phyloP scores from a whole-genome alignment of 306 rosid species.

The Alnus rubra region DNA sequence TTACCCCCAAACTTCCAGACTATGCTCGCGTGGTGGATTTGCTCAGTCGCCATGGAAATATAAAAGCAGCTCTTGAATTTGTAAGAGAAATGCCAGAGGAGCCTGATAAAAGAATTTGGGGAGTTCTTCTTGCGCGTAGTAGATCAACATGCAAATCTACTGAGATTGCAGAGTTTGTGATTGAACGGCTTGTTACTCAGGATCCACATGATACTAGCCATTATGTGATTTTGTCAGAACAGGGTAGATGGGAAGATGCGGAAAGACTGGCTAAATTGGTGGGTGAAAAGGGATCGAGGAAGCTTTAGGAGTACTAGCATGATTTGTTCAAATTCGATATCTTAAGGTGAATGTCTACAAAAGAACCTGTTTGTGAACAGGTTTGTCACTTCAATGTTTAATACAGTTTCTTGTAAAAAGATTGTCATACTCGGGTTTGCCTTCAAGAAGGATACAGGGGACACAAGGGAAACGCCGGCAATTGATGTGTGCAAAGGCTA shows the following conservation, averaged over 20 bases:
- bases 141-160: slow-evolving; percentile 4
- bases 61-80: slow-evolving; percentile 27
- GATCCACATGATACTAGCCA: background rate
- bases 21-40: slow-evolving; percentile 27
- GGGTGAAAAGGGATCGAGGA: slow-evolving; percentile 11
- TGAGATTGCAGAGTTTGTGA: slow-evolving; percentile 25
- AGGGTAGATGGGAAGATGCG: slow-evolving; percentile 16
- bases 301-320: background rate
- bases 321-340: slow-evolving; percentile 1
- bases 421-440: slow-evolving; percentile 77
- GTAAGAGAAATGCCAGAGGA: slow-evolving; percentile 20
- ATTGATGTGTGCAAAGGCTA: slow-evolving; percentile 82
- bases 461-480: slow-evolving; percentile 83
- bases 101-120: slow-evolving; percentile 26
- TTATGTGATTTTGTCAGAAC: slow-evolving; percentile 14
- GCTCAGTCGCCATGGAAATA: slow-evolving; percentile 19
- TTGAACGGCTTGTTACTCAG: slow-evolving; percentile 12
- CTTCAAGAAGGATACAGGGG: slow-evolving; percentile 81
- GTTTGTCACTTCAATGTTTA: slow-evolving; percentile 78
- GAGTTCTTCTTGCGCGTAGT: slow-evolving; percentile 16
- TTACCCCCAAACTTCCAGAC: slow-evolving; percentile 19
- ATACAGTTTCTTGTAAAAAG: slow-evolving; percentile 75
- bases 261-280: slow-evolving; percentile 19
- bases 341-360: slow-evolving; percentile 79
- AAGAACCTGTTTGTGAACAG: slow-evolving; percentile 72